Percentiles rank a stretch among this genome's conserved stretches.
Evolutionary conservation across 139 green algal genomes (phyloP).

Genomic region (Bryopsis sp.): DNA sequence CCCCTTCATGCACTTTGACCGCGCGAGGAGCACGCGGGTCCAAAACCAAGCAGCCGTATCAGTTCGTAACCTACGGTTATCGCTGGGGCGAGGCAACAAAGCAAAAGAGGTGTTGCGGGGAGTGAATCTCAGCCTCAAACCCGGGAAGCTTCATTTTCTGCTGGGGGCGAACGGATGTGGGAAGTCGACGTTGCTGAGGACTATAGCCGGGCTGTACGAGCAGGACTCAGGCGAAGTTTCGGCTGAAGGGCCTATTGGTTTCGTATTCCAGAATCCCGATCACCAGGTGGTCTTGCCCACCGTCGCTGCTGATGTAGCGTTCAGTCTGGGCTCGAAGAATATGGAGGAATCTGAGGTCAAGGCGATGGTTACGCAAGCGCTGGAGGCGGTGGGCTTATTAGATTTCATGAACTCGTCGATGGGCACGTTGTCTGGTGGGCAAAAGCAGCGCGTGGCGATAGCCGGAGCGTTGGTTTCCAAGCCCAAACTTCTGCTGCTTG

Average conservation of each 20-base stretch:
- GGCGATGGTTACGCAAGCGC: slow-evolving; percentile 41
- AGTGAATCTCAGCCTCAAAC: slow-evolving; percentile 6
- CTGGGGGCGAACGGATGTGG: slow-evolving; percentile 23
- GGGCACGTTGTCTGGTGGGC: slow-evolving; percentile 85
- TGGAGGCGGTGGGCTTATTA: slow-evolving; percentile 70
- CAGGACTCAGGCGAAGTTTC: slow-evolving; percentile 42
- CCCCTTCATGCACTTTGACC: no score
- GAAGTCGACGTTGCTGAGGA: slow-evolving; percentile 75
- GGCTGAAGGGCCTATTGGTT: slow-evolving; percentile 49
- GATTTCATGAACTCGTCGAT: slow-evolving; percentile 58
- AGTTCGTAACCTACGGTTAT: slow-evolving; percentile 3
- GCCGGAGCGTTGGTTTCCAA: slow-evolving; percentile 67
- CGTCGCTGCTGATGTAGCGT: slow-evolving; percentile 89
- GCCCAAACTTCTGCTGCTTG: slow-evolving; percentile 82
- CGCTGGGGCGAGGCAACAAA: not conserved
- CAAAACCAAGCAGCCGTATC: slow-evolving; percentile 6
- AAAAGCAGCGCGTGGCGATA: slow-evolving; percentile 95
- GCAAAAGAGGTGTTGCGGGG: not conserved
- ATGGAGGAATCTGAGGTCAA: slow-evolving; percentile 42
- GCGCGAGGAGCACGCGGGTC: no score
- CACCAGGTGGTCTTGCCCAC: slow-evolving; percentile 89
- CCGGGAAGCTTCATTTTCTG: slow-evolving; percentile 6
- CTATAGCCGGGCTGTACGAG: slow-evolving; percentile 68
- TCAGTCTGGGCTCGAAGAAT: slow-evolving; percentile 75
- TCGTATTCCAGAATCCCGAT: slow-evolving; percentile 98